phyloP scores from a whole-genome alignment of 805 yeast genomes.

The Candida pini region DNA sequence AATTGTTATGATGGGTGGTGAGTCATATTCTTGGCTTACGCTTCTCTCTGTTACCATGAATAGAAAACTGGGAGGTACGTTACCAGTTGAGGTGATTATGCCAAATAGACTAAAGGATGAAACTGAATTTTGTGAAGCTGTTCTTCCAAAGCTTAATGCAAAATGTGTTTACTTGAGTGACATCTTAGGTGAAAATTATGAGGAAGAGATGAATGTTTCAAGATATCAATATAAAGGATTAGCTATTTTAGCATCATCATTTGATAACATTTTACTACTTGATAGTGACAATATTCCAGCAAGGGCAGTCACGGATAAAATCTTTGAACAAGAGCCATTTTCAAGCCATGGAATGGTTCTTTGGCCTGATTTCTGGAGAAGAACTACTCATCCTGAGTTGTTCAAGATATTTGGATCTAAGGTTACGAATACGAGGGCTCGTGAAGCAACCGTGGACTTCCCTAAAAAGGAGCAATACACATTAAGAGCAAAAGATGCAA shows the following conservation, averaged over 20 bases:
- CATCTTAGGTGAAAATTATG: conserved; percentile 24
- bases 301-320: conserved; percentile 53
- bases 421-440: conserved; percentile 27
- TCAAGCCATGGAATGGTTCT: conserved; percentile 42
- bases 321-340: conserved; percentile 57
- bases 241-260: conserved; percentile 62
- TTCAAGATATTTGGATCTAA: conserved; percentile 61
- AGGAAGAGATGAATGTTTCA: conserved; percentile 8
- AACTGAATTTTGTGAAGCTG: conserved; percentile 30
- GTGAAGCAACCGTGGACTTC: conserved; percentile 22
- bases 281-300: conserved; percentile 78
- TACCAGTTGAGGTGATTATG: conserved; percentile 35
- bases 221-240: conserved; percentile 29
- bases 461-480: conserved; percentile 21
- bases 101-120: conserved; percentile 32
- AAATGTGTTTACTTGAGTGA: conserved; percentile 33
- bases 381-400: conserved; percentile 70
- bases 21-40: conserved; percentile 30
- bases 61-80: conserved; percentile 33
- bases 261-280: conserved; percentile 62
- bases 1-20: conserved; percentile 35
- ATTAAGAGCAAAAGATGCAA: conserved; percentile 24
- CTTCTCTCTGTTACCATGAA: conserved; percentile 31
- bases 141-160: conserved; percentile 33
- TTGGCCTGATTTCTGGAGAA: conserved; percentile 90